Percentiles rank a stretch among this genome's conserved stretches.
These are phyloP conservation scores for Mycena belliarum DNA, from an alignment of 768 basidiomycete species.

Conservation along the genomic window DNA sequence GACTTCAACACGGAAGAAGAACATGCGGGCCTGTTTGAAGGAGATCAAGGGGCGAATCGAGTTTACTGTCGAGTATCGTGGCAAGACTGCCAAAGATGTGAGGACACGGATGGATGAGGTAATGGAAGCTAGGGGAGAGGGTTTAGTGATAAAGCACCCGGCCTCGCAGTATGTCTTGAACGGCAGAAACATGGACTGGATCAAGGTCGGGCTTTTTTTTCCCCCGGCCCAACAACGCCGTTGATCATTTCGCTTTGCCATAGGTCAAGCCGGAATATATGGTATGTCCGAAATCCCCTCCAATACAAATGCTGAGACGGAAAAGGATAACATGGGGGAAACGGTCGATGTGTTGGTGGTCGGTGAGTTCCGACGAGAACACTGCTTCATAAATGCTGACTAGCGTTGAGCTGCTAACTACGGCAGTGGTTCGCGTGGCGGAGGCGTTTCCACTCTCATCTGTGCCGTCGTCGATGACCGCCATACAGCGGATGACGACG, in stretches of 20 bases:
- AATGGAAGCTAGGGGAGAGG: constrained; percentile 86
- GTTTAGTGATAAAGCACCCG: constrained; percentile 89
- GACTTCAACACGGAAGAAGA: constrained; percentile 75
- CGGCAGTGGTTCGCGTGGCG: constrained; percentile 82
- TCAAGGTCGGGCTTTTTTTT: constrained; percentile 58
- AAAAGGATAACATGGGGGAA: constrained; percentile 87
- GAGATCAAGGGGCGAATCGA: constrained; percentile 81
- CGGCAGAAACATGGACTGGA: constrained; percentile 89
- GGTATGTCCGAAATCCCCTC: constrained; percentile 40
- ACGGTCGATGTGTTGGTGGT: constrained; percentile 91
- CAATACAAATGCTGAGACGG: background rate
- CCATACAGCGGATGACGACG: constrained; percentile 48
- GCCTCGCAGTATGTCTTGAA: constrained; percentile 80
- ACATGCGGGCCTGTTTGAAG: constrained; percentile 67
- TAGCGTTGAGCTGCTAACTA: constrained; percentile 74
- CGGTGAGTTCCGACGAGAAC: constrained; percentile 47
- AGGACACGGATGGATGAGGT: constrained; percentile 78
- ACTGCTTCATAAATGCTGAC: constrained; percentile 1
- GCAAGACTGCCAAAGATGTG: constrained; percentile 81
- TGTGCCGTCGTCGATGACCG: constrained; percentile 87
- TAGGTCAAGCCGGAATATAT: constrained; percentile 88
- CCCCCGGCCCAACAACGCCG: background rate
- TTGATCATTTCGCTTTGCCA: background rate
- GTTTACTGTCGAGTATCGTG: constrained; percentile 69
- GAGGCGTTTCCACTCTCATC: constrained; percentile 86